phyloP scores from a whole-genome alignment of 192 early-diverging fungal genomes.

The Backusella morwellensis region DNA sequence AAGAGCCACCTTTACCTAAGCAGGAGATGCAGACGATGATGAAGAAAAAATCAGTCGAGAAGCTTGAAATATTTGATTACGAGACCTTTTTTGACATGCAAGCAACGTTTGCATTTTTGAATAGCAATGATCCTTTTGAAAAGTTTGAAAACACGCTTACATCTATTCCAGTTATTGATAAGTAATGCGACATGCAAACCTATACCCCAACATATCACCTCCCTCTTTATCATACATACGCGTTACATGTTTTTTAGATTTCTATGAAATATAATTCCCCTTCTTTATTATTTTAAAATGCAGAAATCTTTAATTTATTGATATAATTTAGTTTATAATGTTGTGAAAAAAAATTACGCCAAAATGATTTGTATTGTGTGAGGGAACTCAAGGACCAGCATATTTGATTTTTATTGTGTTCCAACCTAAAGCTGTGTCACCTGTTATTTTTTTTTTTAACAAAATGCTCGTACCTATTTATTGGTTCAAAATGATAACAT shows the following conservation, averaged over 20 bases:
- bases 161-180: neutral
- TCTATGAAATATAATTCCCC: neutral
- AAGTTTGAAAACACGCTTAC: neutral
- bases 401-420: neutral
- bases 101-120: conserved; percentile 10
- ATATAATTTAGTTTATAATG: neutral
- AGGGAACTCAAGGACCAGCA: conserved; percentile 2
- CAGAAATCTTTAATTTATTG: neutral
- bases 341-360: neutral
- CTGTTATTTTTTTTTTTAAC: neutral
- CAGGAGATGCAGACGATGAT: neutral
- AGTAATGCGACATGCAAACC: neutral
- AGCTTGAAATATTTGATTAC: neutral
- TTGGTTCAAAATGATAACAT: neutral
- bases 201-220: neutral
- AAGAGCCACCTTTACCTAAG: neutral
- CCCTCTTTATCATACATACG: neutral
- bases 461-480: neutral
- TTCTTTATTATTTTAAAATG: neutral
- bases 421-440: neutral
- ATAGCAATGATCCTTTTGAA: neutral
- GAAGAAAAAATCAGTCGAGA: neutral
- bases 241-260: neutral
- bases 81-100: conserved; percentile 15
- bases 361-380: neutral